Base-by-base conservation (phyloP, 345 rosid genomes). In the Odontarrhena argentea region DNA sequence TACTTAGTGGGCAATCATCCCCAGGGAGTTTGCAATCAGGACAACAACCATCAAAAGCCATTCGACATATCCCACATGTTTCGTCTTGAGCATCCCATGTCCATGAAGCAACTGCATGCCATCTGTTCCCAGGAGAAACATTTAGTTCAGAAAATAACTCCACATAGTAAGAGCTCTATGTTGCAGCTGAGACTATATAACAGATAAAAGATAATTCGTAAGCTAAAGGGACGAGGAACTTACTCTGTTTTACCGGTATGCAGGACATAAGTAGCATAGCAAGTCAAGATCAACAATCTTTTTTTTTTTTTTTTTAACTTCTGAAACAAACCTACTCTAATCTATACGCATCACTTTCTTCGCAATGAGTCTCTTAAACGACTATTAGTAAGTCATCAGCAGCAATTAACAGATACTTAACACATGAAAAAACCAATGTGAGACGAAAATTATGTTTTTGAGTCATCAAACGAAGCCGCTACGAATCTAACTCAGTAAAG, bases 81-180 rank as follows among this genome's bases (percentile, higher is more conserved):
- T 91, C 97, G 59, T 91, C 97, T 77, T 87, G 92, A 28, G 97
- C 95, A 84, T 84, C 97, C 99, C 97, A 94, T 10, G 91, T 88
- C 97, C 97, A 91, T 51, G 96, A 86, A 67, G 88, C 96, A 63
- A 91, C 95, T 65, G 89, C 97, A 74, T 94, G 97, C 92, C 96
- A 94, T 79, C 99, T 90, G 40, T 61, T 54, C 24, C 24, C 56
- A 38, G 4, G 37, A 34, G 37, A 74, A 61, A 54, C 9, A 62
- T 18, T 35, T 10, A 43, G 60, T 41, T 47, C 24, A 25, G 9
- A 45, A 61, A 25, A 55, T 14, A 58, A 46, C 8, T 14, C 54
- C 26, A 7, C 12, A 50, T 34, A 15, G 32, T 8, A 60, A 49
- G 37, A 48, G 65, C 45, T 73, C 48, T 59, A 37, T 48, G 47